phyloP scores from a whole-genome alignment of 2,329 filamentous ascomycete species.

The Waltergamsia citrina region DNA sequence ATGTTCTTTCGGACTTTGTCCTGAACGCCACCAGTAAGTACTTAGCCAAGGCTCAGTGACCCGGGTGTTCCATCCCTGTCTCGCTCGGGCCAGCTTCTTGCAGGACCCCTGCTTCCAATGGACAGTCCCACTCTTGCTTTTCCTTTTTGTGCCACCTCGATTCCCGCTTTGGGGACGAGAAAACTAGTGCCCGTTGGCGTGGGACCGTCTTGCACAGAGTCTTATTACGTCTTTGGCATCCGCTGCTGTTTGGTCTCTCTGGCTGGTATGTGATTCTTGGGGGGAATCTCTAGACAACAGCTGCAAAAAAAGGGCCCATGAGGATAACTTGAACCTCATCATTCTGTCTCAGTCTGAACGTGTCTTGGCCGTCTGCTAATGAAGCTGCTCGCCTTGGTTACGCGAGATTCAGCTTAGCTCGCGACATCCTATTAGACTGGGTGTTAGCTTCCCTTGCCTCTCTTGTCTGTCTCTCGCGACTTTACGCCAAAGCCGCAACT shows the following conservation, averaged over 20 bases:
- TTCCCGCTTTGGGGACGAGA: background rate
- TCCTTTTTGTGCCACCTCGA: background rate
- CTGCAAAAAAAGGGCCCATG: too few relatives aligned
- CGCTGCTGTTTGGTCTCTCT: too few relatives aligned
- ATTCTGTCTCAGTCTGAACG: background rate
- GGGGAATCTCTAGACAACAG: too few relatives aligned
- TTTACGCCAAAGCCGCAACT: too few relatives aligned
- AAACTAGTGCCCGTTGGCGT: background rate
- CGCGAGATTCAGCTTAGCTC: background rate
- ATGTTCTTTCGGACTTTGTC: too few relatives aligned
- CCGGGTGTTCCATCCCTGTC: too few relatives aligned
- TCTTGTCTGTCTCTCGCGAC: background rate
- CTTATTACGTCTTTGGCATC: too few relatives aligned
- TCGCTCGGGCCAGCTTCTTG: constrained; percentile 1
- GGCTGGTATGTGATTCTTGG: too few relatives aligned
- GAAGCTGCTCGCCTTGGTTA: too few relatives aligned
- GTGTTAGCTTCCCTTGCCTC: background rate
- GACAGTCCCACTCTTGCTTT: background rate
- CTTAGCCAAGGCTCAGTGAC: too few relatives aligned
- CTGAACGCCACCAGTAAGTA: too few relatives aligned
- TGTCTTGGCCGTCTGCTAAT: background rate
- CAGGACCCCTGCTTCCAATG: background rate
- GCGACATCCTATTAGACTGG: background rate
- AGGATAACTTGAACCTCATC: background rate
- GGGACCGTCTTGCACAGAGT: background rate